Evolutionary conservation across 257 asterid genomes (phyloP).

Genomic region (Paulownia fortunei): DNA sequence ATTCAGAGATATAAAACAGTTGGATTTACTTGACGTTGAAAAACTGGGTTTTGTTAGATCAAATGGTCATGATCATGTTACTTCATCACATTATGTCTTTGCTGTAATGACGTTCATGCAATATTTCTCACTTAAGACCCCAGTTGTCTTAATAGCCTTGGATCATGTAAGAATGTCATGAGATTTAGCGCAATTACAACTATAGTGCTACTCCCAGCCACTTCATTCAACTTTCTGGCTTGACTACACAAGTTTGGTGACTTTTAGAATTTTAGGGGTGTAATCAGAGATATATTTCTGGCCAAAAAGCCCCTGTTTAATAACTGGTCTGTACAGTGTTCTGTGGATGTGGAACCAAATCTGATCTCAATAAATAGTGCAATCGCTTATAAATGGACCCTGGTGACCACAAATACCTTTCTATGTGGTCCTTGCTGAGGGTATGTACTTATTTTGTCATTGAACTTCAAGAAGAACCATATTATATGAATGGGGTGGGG

Average conservation of each 20-base stretch:
- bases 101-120: too few species aligned
- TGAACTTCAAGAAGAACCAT: conserved; percentile 22
- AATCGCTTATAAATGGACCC: conserved; percentile 28
- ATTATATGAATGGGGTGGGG: conserved; percentile 19
- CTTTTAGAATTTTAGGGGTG: too few species aligned
- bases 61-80: too few species aligned
- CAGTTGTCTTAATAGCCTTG: too few species aligned
- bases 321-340: conserved; percentile 34
- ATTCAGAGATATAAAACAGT: not conserved
- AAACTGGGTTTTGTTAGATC: too few species aligned
- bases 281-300: not conserved
- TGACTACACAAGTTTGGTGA: not conserved
- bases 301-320: not conserved
- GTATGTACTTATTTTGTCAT: conserved; percentile 32
- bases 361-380: conserved; percentile 39
- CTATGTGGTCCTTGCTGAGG: conserved; percentile 49
- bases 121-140: too few species aligned
- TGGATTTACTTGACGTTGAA: too few species aligned
- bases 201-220: too few species aligned
- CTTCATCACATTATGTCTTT: too few species aligned
- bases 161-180: too few species aligned
- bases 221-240: not conserved
- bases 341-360: conserved; percentile 42
- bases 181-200: too few species aligned
- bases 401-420: conserved; percentile 40